Percentiles rank a stretch among this genome's conserved stretches.
Conservation (phyloP, 1,284 basidiomycete species). For the Trichosporon sp. region DNA sequence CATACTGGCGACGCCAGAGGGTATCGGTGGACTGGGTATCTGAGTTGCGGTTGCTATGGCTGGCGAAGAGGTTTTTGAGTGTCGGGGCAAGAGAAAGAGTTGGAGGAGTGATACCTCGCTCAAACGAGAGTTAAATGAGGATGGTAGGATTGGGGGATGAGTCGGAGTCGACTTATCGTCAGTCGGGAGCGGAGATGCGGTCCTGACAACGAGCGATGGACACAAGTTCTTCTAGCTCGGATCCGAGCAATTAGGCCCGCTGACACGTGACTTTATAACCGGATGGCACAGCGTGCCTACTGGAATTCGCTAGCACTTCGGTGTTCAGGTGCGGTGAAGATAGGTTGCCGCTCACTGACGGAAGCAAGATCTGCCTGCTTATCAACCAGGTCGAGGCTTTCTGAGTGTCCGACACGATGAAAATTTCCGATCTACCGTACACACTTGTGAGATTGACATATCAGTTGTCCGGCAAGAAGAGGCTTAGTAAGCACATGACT, state of each 20-base stretch:
- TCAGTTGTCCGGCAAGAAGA: no score
- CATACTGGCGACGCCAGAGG: background rate
- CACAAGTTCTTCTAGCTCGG: background rate
- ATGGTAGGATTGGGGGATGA: slow-evolving; percentile 1
- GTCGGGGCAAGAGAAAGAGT: background rate
- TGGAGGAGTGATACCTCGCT: background rate
- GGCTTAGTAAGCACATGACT: background rate
- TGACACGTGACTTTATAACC: background rate
- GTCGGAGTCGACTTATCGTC: background rate
- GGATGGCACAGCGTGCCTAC: background rate
- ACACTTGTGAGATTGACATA: no score
- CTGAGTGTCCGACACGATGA: no score
- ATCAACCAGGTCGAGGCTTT: no score
- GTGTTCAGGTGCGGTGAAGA: no score
- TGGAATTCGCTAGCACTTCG: background rate
- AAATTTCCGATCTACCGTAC: no score
- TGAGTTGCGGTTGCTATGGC: background rate
- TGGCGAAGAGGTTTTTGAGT: background rate
- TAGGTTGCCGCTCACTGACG: no score
- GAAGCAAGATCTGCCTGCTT: no score
- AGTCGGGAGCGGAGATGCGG: background rate
- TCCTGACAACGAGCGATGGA: background rate
- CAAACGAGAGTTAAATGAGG: background rate
- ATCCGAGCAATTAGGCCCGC: background rate
- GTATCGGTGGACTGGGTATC: slow-evolving; percentile 4